phyloP scores from a whole-genome alignment of 495 filamentous ascomycete species.

The Penicillium samsonianum region DNA sequence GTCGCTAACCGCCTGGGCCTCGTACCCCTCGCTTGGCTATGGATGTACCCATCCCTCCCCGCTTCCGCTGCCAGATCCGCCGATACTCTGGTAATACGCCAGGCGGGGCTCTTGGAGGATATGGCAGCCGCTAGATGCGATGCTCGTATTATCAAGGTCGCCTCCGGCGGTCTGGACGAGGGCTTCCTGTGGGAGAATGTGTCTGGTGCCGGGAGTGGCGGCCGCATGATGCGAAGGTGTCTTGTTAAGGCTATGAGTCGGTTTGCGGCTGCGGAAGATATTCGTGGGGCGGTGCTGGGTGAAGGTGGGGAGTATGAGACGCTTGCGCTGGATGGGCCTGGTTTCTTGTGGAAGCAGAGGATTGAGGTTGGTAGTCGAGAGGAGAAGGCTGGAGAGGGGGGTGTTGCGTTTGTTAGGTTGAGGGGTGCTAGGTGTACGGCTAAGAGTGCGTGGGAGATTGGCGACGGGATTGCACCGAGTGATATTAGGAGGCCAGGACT shows the following conservation, averaged over 20 bases:
- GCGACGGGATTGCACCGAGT: constrained; percentile 35
- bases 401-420: constrained; percentile 65
- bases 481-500: constrained; percentile 43
- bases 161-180: constrained; percentile 84
- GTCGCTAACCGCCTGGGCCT: constrained; percentile 77
- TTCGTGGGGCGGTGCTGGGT: constrained; percentile 70
- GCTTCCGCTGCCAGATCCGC: constrained; percentile 26
- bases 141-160: constrained; percentile 89
- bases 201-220: constrained; percentile 35
- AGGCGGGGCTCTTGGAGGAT: constrained; percentile 66
- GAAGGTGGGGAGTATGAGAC: constrained; percentile 98
- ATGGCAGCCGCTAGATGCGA: constrained; percentile 78
- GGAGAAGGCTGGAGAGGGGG: constrained; percentile 66
- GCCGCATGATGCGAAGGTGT: constrained; percentile 47
- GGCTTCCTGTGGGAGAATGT: constrained; percentile 83
- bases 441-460: constrained; percentile 38
- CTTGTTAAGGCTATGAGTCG: constrained; percentile 64
- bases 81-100: constrained; percentile 29
- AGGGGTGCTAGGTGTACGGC: constrained; percentile 55
- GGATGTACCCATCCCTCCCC: constrained; percentile 82
- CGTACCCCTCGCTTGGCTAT: constrained; percentile 79
- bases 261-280: constrained; percentile 60
- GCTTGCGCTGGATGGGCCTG: constrained; percentile 78
- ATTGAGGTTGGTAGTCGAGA: constrained; percentile 64
- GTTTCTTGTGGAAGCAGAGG: constrained; percentile 64